Percentiles rank a stretch among this genome's conserved stretches.
Conservation (phyloP, 257 asterid genomes). For the Fraxinus cuspidata region DNA sequence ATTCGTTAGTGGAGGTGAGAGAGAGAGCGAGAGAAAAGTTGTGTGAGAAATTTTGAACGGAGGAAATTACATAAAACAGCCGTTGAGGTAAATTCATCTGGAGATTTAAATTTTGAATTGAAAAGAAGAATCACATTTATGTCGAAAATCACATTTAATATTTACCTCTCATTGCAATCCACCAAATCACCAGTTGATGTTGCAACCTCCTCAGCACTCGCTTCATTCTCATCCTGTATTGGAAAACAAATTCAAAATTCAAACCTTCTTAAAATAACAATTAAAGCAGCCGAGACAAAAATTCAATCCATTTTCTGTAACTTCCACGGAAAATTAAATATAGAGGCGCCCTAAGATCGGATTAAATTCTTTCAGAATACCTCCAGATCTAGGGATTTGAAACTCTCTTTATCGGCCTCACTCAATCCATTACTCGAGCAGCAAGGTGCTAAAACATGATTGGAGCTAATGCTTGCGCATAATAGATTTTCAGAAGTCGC, state of each 20-base stretch:
- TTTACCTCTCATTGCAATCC: constrained; percentile 44
- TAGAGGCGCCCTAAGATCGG: constrained; percentile 1
- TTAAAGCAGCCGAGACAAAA: constrained; percentile 22
- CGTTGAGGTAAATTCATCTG: constrained; percentile 18
- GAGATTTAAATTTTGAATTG: constrained; percentile 47
- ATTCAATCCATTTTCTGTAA: constrained; percentile 26
- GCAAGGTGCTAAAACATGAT: background rate
- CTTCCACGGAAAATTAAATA: constrained; percentile 20
- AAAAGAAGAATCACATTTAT: constrained; percentile 30
- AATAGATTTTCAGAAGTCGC: background rate
- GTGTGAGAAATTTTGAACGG: constrained; percentile 12
- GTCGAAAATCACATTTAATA: constrained; percentile 9
- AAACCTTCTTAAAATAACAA: constrained; percentile 22
- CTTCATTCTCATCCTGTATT: constrained; percentile 43
- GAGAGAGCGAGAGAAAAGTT: constrained; percentile 3
- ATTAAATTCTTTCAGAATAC: constrained; percentile 10
- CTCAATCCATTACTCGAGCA: constrained; percentile 8
- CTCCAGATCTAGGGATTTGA: constrained; percentile 11
- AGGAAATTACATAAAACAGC: constrained; percentile 11
- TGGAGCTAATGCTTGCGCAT: constrained; percentile 6
- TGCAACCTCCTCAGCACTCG: constrained; percentile 29
- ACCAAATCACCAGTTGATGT: constrained; percentile 40
- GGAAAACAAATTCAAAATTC: constrained; percentile 33
- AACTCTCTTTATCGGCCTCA: constrained; percentile 4
- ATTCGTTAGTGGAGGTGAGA: constrained; percentile 20